These are phyloP conservation scores for Kuraishia piskuri DNA, from an alignment of 805 yeast species.

Conservation along the genomic window DNA sequence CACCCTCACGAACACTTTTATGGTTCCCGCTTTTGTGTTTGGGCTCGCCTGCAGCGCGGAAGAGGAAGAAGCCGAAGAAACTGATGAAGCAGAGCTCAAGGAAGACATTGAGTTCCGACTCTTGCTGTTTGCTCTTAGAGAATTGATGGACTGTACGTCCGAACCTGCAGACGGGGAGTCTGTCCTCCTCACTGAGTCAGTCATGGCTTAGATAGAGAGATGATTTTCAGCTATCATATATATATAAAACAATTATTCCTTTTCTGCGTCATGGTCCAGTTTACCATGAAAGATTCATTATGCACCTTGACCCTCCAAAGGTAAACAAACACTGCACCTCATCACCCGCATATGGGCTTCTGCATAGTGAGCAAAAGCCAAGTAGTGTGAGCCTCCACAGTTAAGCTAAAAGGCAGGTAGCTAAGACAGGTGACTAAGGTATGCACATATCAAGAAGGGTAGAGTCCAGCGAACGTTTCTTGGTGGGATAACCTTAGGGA, in stretches of 20 bases:
- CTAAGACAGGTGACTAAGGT: not conserved
- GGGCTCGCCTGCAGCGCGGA: no score
- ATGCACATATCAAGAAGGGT: no score
- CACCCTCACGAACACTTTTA: conserved; percentile 44
- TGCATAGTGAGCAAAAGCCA: not conserved
- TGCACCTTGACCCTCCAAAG: not conserved
- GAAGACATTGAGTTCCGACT: not conserved
- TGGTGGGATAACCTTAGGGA: no score
- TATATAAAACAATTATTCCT: no score
- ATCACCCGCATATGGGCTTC: not conserved
- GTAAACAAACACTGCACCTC: not conserved
- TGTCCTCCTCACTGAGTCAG: not conserved
- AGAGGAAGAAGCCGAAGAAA: no score
- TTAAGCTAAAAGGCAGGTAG: no score
- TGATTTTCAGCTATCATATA: no score
- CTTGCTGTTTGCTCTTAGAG: not conserved
- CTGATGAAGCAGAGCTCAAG: not conserved
- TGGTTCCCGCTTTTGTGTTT: conserved; percentile 13
- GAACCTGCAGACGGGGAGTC: not conserved
- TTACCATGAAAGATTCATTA: not conserved
- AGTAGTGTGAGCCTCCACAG: no score
- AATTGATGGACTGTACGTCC: not conserved
- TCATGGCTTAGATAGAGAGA: no score
- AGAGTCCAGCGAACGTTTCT: no score
- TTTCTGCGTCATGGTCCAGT: no score